Conservation (phyloP, 2,329 filamentous ascomycete species). For the Apiospora sp. region DNA sequence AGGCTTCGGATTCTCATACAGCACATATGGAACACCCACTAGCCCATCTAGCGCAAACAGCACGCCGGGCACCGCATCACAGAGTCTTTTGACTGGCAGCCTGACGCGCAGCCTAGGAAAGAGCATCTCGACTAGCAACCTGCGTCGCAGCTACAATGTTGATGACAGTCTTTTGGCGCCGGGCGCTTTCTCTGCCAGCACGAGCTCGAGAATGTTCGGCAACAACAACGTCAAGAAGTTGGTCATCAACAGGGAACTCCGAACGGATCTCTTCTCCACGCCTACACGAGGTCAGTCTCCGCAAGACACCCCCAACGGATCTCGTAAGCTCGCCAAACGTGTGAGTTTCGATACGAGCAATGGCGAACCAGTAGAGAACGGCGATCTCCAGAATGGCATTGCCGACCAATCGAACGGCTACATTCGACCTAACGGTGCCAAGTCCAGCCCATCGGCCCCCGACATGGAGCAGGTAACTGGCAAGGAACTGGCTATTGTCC, state of each 20-base stretch:
- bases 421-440: slow-evolving; percentile 60
- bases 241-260: slow-evolving; percentile 87
- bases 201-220: slow-evolving; percentile 69
- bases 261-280: slow-evolving; percentile 73
- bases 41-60: slow-evolving; percentile 73
- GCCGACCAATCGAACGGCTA: slow-evolving; percentile 66
- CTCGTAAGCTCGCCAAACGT: slow-evolving; percentile 75
- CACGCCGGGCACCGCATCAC: slow-evolving; percentile 72
- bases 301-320: slow-evolving; percentile 50
- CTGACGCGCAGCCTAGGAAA: slow-evolving; percentile 79
- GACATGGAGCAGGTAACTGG: slow-evolving; percentile 78
- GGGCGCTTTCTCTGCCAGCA: slow-evolving; percentile 80
- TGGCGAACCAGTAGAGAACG: slow-evolving; percentile 45
- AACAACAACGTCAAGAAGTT: slow-evolving; percentile 84
- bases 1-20: slow-evolving; percentile 92
- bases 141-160: slow-evolving; percentile 81
- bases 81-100: slow-evolving; percentile 70
- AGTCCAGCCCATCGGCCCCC: slow-evolving; percentile 51
- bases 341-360: slow-evolving; percentile 88
- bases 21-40: slow-evolving; percentile 84
- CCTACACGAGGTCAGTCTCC: slow-evolving; percentile 61
- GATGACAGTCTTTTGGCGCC: slow-evolving; percentile 89
- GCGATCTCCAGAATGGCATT: slow-evolving; percentile 50
- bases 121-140: slow-evolving; percentile 86
- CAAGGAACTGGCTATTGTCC: slow-evolving; percentile 80